Evolutionary conservation across 495 filamentous ascomycete species (phyloP).

Genomic region (Lophiostoma macrostomum): DNA sequence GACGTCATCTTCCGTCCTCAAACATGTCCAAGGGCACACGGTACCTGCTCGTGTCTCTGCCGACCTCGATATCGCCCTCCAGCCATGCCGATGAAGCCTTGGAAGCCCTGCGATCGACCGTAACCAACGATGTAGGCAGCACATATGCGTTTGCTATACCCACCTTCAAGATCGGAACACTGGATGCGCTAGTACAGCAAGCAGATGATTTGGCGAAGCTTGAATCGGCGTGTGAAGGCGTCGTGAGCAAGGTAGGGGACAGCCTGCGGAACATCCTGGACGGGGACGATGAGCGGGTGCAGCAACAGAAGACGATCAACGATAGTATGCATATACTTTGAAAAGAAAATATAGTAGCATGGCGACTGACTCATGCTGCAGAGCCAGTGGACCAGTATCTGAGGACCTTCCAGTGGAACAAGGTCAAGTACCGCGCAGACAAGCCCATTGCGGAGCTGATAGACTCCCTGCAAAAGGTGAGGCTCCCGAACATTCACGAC

Average conservation of each 20-base stretch:
- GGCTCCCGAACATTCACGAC: neutral
- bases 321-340: slow-evolving; percentile 65
- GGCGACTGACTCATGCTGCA: slow-evolving; percentile 42
- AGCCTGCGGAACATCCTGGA: slow-evolving; percentile 75
- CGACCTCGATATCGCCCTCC: slow-evolving; percentile 67
- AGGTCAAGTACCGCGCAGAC: slow-evolving; percentile 91
- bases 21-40: slow-evolving; percentile 58
- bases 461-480: slow-evolving; percentile 79
- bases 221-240: slow-evolving; percentile 69
- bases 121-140: slow-evolving; percentile 71
- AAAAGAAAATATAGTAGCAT: too few relatives aligned
- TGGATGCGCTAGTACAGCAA: slow-evolving; percentile 94
- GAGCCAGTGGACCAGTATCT: slow-evolving; percentile 94
- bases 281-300: slow-evolving; percentile 75
- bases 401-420: slow-evolving; percentile 88
- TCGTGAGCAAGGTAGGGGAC: slow-evolving; percentile 85
- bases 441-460: slow-evolving; percentile 81
- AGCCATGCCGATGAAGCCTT: slow-evolving; percentile 78
- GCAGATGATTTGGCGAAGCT: slow-evolving; percentile 94
- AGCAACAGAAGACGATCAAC: slow-evolving; percentile 89
- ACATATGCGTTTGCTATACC: slow-evolving; percentile 79
- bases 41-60: slow-evolving; percentile 66
- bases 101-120: slow-evolving; percentile 63
- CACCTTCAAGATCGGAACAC: slow-evolving; percentile 93
- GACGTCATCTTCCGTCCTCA: neutral